These are phyloP conservation scores for Chrysosporium queenslandicum DNA, from an alignment of 2,329 filamentous ascomycete genomes.

Conservation along the genomic window DNA sequence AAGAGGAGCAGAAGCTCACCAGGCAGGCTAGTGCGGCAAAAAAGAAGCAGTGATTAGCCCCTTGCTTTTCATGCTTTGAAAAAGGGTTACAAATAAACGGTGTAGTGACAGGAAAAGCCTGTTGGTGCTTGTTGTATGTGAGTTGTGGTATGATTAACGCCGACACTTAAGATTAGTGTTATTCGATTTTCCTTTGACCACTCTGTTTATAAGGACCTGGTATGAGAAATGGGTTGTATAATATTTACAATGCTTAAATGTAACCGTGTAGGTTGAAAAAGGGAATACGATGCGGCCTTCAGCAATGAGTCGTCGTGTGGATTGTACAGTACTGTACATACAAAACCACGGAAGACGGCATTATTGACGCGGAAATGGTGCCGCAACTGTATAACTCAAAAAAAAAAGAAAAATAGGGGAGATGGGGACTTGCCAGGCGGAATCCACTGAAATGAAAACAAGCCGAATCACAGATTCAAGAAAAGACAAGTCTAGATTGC, in stretches of 20 bases:
- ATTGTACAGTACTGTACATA: too few relatives aligned
- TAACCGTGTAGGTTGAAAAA: not conserved
- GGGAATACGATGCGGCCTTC: not conserved
- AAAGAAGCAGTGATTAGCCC: slow-evolving; percentile 23
- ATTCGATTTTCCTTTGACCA: too few relatives aligned
- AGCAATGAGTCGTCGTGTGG: not conserved
- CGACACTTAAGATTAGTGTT: too few relatives aligned
- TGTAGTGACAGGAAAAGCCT: not conserved
- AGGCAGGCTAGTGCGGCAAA: slow-evolving; percentile 24
- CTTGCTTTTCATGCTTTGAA: not conserved
- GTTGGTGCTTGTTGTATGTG: not conserved
- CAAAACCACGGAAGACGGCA: not conserved
- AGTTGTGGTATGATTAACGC: too few relatives aligned
- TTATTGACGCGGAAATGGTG: not conserved
- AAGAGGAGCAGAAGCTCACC: slow-evolving; percentile 17
- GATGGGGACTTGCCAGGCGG: not conserved
- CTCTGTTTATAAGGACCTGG: not conserved
- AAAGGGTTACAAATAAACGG: not conserved
- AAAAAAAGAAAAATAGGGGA: not conserved
- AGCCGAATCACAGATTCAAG: not conserved
- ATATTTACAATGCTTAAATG: not conserved
- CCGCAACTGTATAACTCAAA: not conserved
- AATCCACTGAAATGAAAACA: not conserved
- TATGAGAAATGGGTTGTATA: not conserved
- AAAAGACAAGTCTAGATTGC: not conserved